A percentile compares a stretch with the other conserved stretches of the same genome.
Conservation (phyloP, 23 red algal genomes). For the Cyanidioschyzon merolae region DNA sequence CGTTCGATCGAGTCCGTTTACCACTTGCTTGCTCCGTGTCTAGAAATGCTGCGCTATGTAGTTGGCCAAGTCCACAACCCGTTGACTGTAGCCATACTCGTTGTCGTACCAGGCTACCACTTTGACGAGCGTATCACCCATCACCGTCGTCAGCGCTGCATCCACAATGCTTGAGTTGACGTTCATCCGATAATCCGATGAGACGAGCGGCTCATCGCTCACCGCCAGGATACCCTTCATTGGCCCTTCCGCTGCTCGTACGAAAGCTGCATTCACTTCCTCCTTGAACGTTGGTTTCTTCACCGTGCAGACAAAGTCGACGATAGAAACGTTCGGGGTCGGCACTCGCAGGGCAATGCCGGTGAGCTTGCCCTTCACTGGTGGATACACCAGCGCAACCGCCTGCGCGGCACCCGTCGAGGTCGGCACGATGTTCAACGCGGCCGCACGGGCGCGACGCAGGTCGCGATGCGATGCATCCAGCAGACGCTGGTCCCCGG, state of each 20-base stretch:
- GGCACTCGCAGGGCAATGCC: constrained; percentile 97
- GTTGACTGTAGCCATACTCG: constrained; percentile 82
- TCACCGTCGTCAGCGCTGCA: constrained; percentile 78
- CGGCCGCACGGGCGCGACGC: constrained; percentile 83
- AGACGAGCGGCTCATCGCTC: constrained; percentile 87
- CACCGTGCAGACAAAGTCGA: constrained; percentile 79
- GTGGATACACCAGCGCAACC: constrained; percentile 65
- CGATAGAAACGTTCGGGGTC: constrained; percentile 74
- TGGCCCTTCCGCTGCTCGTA: constrained; percentile 52
- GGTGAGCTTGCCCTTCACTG: constrained; percentile 80
- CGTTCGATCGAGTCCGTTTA: too few species aligned
- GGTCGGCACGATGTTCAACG: constrained; percentile 88
- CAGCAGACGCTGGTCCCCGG: constrained; percentile 77
- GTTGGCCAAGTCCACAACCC: constrained; percentile 73
- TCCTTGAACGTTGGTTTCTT: constrained; percentile 93
- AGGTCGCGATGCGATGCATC: constrained; percentile 92
- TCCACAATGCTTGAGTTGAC: constrained; percentile 78
- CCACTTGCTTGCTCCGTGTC: background rate
- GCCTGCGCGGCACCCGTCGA: constrained; percentile 96
- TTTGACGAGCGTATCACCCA: constrained; percentile 96
- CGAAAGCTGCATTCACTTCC: constrained; percentile 94
- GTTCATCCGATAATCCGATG: constrained; percentile 66
- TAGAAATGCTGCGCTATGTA: constrained; percentile 38
- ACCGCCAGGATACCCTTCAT: constrained; percentile 95
- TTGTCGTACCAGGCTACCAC: constrained; percentile 99